Conservation (phyloP, 176 grass and related monocot genomes). For the Musa itinerans region DNA sequence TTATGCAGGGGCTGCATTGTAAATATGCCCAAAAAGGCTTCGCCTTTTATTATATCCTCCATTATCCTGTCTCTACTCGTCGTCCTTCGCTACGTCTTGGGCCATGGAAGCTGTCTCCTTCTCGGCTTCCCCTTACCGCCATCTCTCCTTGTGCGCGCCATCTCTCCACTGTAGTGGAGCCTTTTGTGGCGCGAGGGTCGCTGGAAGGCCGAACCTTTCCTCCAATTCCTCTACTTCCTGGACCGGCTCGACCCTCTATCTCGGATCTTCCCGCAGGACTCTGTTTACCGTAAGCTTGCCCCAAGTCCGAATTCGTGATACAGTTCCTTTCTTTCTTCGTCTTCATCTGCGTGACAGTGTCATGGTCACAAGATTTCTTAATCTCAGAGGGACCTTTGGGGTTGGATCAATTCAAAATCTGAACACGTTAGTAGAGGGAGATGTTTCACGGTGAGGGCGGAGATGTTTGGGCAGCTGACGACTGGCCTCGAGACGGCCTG, state of each 20-base stretch:
- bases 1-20: background rate
- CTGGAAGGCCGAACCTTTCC: background rate
- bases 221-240: slow-evolving; percentile 7
- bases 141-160: slow-evolving; percentile 14
- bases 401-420: slow-evolving; percentile 16
- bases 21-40: background rate
- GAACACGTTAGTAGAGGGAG: slow-evolving; percentile 9
- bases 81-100: background rate
- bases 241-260: slow-evolving; percentile 19
- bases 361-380: background rate
- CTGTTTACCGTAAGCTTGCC: slow-evolving; percentile 30
- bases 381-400: slow-evolving; percentile 23
- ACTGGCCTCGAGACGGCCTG: slow-evolving; percentile 84
- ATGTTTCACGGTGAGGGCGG: slow-evolving; percentile 54
- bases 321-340: background rate
- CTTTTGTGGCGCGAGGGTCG: slow-evolving; percentile 4
- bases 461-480: slow-evolving; percentile 97
- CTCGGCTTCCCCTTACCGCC: slow-evolving; percentile 21
- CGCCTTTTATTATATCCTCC: background rate
- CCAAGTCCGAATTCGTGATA: background rate
- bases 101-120: slow-evolving; percentile 36
- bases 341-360: background rate
- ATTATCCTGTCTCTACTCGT: background rate
- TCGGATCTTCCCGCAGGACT: slow-evolving; percentile 18
- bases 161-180: background rate